phyloP scores from a whole-genome alignment of 352 stramenopile species.

The Blastocystis hominis region DNA sequence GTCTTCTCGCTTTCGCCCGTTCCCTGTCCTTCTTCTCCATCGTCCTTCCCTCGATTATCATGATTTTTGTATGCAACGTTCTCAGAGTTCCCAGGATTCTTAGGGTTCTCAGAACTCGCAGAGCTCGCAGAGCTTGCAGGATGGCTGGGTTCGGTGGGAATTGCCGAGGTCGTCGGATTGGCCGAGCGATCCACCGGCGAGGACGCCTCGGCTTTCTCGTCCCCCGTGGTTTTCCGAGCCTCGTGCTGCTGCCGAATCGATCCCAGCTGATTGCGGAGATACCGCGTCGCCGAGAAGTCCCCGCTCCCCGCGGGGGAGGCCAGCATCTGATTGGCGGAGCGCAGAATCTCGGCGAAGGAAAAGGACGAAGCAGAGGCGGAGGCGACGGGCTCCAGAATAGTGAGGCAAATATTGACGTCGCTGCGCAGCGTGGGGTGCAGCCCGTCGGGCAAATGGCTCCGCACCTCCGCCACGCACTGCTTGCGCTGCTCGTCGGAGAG shows the following conservation, averaged over 20 bases:
- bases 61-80: too few relatives aligned
- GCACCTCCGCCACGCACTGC: background rate
- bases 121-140: too few relatives aligned
- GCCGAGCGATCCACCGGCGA: too few relatives aligned
- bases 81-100: too few relatives aligned
- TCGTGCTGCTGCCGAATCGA: background rate
- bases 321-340: constrained; percentile 44
- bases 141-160: too few relatives aligned
- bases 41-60: background rate
- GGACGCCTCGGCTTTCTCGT: background rate
- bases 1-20: background rate
- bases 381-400: background rate
- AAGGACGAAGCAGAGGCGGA: background rate
- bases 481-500: background rate
- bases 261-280: background rate
- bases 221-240: background rate
- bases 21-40: background rate
- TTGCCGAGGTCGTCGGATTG: too few relatives aligned
- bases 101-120: too few relatives aligned
- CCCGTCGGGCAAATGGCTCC: background rate
- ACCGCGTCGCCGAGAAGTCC: background rate
- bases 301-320: background rate
- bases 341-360: constrained; percentile 13
- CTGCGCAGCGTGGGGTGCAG: background rate
- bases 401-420: background rate